phyloP scores from a whole-genome alignment of 2,329 filamentous ascomycete species.

The Aspergillus tubingensis region DNA sequence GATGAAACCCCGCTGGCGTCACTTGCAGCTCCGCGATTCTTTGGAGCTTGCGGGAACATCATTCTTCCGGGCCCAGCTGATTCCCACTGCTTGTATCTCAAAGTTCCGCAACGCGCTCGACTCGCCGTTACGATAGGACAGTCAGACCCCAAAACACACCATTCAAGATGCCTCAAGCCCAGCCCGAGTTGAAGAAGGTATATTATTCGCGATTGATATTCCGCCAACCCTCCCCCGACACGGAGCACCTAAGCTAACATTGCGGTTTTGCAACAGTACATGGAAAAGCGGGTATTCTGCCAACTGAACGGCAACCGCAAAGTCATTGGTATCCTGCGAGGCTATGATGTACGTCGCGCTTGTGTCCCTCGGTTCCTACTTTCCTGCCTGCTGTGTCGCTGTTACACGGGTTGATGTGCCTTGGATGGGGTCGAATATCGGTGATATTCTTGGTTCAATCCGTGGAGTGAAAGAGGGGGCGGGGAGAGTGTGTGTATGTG shows the following conservation, averaged over 20 bases:
- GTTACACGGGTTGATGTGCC: too few species aligned
- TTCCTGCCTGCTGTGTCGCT: neutral
- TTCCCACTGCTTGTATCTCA: slow-evolving; percentile 28
- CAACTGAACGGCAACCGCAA: slow-evolving; percentile 97
- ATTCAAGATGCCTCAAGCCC: slow-evolving; percentile 89
- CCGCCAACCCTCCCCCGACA: neutral
- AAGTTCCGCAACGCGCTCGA: slow-evolving; percentile 30
- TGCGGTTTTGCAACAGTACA: slow-evolving; percentile 65
- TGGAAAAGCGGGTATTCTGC: slow-evolving; percentile 98
- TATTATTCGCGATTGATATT: slow-evolving; percentile 17
- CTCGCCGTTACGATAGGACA: slow-evolving; percentile 27
- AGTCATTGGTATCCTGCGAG: slow-evolving; percentile 89
- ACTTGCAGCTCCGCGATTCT: slow-evolving; percentile 17
- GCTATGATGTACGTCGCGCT: slow-evolving; percentile 79
- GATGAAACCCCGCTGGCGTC: neutral
- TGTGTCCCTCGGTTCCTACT: neutral
- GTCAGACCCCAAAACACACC: slow-evolving; percentile 20
- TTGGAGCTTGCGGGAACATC: slow-evolving; percentile 35
- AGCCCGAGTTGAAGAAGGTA: slow-evolving; percentile 99
- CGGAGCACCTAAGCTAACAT: slow-evolving; percentile 5
- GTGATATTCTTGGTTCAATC: neutral
- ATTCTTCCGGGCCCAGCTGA: slow-evolving; percentile 37
- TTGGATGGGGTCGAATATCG: neutral
- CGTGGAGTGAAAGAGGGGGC: too few species aligned
- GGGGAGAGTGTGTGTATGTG: too few species aligned